A percentile compares a stretch with the other conserved stretches of the same genome.
Evolutionary conservation across 2,329 filamentous ascomycete species (phyloP).

Genomic region (Beauveria pseudobassiana): DNA sequence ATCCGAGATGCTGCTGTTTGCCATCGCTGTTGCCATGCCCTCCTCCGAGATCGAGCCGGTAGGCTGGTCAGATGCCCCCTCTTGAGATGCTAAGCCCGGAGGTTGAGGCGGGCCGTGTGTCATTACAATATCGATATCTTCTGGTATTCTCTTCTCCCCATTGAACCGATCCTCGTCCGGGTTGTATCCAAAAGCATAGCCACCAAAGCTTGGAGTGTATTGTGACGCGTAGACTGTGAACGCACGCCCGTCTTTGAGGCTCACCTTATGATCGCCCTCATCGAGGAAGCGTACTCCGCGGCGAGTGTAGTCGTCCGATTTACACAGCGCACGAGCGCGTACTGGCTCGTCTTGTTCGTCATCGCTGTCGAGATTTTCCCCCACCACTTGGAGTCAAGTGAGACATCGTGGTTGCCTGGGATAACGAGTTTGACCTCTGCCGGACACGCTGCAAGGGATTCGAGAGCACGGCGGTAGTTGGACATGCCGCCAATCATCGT

Average conservation of each 20-base stretch:
- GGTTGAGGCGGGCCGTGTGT: constrained; percentile 20
- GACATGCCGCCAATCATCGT: constrained; percentile 30
- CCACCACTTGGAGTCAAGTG: constrained; percentile 17
- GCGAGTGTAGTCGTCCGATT: background rate
- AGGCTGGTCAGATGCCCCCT: background rate
- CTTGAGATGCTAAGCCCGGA: constrained; percentile 18
- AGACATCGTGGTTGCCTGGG: constrained; percentile 39
- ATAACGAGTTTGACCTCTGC: constrained; percentile 38
- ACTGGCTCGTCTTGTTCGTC: background rate
- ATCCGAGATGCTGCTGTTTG: constrained; percentile 16
- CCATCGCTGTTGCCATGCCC: constrained; percentile 12
- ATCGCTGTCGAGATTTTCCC: constrained; percentile 23
- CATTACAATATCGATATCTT: constrained; percentile 18
- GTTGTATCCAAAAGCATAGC: constrained; percentile 34
- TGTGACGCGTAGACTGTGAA: constrained; percentile 34
- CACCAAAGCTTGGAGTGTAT: constrained; percentile 28
- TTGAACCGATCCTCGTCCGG: constrained; percentile 13
- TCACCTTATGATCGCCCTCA: constrained; percentile 29
- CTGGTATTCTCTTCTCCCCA: constrained; percentile 5
- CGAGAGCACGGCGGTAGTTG: constrained; percentile 28
- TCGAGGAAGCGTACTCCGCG: constrained; percentile 26
- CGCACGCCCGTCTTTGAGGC: constrained; percentile 28
- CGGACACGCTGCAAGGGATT: constrained; percentile 26
- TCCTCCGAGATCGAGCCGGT: constrained; percentile 21
- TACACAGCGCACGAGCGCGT: constrained; percentile 4